A percentile compares a stretch with the other conserved stretches of the same genome.
These are phyloP conservation scores for Hypholoma fasciculare DNA, from an alignment of 768 basidiomycete genomes.

Conservation along the genomic window DNA sequence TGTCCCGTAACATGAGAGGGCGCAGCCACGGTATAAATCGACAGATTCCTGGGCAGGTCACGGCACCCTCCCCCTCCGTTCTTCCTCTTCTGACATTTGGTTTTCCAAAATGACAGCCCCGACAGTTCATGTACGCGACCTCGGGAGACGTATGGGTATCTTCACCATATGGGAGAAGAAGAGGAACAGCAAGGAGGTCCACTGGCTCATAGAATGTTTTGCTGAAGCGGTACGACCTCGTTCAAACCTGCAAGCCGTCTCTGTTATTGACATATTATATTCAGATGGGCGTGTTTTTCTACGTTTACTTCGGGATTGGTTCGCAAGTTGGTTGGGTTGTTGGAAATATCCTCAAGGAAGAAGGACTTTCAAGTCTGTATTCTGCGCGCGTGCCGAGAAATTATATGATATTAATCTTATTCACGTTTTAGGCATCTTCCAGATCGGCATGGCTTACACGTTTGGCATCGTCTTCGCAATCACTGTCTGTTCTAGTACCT, in stretches of 20 bases:
- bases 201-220: slow-evolving; percentile 57
- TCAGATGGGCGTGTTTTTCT: slow-evolving; percentile 63
- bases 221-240: slow-evolving; percentile 52
- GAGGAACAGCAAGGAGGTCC: slow-evolving; percentile 41
- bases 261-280: slow-evolving; percentile 4
- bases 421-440: slow-evolving; percentile 43
- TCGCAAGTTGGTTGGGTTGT: slow-evolving; percentile 50
- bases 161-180: slow-evolving; percentile 52
- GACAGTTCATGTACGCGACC: slow-evolving; percentile 42
- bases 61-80: not conserved
- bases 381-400: not conserved
- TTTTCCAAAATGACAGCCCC: slow-evolving; percentile 16
- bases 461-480: slow-evolving; percentile 63
- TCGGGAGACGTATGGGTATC: slow-evolving; percentile 35
- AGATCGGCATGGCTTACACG: slow-evolving; percentile 59
- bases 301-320: slow-evolving; percentile 57
- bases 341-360: slow-evolving; percentile 41
- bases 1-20: slow-evolving; percentile 2
- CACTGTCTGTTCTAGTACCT: slow-evolving; percentile 48
- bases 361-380: slow-evolving; percentile 51
- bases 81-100: slow-evolving; percentile 4
- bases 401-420: not conserved
- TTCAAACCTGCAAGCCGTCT: not conserved
- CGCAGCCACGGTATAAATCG: slow-evolving; percentile 3
- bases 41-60: not conserved